A percentile compares a stretch with the other conserved stretches of the same genome.
phyloP scores from a whole-genome alignment of 2,329 filamentous ascomycete species.

The Neocatenulostroma microsporum region DNA sequence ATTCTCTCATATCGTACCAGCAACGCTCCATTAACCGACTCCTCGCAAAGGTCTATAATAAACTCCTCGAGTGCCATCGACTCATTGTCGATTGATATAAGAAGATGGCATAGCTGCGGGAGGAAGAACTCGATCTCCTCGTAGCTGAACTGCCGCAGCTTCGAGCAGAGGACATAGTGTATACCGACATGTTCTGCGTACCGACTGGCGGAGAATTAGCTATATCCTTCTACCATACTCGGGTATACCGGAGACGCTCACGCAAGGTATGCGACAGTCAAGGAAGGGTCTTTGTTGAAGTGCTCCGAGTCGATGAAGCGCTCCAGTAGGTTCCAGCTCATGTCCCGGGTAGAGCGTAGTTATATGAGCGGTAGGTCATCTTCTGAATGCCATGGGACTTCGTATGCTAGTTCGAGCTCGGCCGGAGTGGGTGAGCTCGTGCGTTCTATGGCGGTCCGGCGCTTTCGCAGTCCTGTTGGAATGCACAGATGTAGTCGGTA shows the following conservation, averaged over 20 bases:
- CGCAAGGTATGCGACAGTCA: conserved; percentile 83
- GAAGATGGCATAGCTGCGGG: conserved; percentile 74
- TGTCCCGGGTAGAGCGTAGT: conserved; percentile 17
- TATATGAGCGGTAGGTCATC: conserved; percentile 7
- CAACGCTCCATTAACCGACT: conserved; percentile 75
- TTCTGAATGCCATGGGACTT: conserved; percentile 6
- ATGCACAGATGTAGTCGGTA: too few species aligned
- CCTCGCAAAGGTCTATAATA: conserved; percentile 75
- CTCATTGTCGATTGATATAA: conserved; percentile 83
- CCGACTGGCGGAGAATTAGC: conserved; percentile 48
- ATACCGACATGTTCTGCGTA: conserved; percentile 87
- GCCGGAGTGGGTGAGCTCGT: too few species aligned
- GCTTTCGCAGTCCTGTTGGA: too few species aligned
- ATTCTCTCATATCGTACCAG: conserved; percentile 50
- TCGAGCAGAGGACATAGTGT: conserved; percentile 80
- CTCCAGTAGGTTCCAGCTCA: conserved; percentile 75
- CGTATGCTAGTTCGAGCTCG: too few species aligned
- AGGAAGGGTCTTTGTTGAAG: conserved; percentile 84
- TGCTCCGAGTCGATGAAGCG: conserved; percentile 89
- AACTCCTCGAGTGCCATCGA: conserved; percentile 88
- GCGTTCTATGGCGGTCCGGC: too few species aligned
- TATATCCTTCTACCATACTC: background rate
- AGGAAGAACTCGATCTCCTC: conserved; percentile 91
- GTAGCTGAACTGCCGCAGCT: conserved; percentile 81
- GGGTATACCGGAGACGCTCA: conserved; percentile 54